Conservation (phyloP, 1,139 yeast genomes). For the Hemisphaericaspora lyxosophila region DNA sequence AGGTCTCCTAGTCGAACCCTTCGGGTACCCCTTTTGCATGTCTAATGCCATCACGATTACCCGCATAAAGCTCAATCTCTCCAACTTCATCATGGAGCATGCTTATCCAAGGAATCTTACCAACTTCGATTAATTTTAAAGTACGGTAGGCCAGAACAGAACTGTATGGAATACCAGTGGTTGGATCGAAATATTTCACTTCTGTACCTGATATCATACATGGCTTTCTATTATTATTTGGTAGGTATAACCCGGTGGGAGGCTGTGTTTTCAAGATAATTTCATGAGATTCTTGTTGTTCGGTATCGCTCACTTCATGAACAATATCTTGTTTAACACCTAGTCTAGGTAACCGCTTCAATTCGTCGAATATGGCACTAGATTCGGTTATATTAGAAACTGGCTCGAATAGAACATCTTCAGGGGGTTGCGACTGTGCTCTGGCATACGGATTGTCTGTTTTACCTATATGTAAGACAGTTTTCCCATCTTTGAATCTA, state of each 20-base stretch:
- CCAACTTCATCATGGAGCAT: constrained; percentile 53
- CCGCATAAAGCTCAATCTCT: constrained; percentile 59
- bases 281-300: constrained; percentile 41
- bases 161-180: constrained; percentile 80
- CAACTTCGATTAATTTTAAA: constrained; percentile 66
- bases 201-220: constrained; percentile 80
- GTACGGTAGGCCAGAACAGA: constrained; percentile 76
- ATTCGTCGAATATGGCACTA: constrained; percentile 45
- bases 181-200: constrained; percentile 85
- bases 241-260: constrained; percentile 70
- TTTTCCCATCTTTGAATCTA: constrained; percentile 55
- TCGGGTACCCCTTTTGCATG: constrained; percentile 91
- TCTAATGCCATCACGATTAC: constrained; percentile 50
- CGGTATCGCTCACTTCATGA: constrained; percentile 41
- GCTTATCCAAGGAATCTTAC: constrained; percentile 68
- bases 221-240: constrained; percentile 66
- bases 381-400: constrained; percentile 38
- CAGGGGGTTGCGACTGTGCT: constrained; percentile 30
- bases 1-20: constrained; percentile 60
- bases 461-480: constrained; percentile 50
- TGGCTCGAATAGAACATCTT: constrained; percentile 36
- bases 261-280: constrained; percentile 62
- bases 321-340: constrained; percentile 59
- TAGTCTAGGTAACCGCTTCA: constrained; percentile 60
- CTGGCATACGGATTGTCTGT: constrained; percentile 43